Base-by-base conservation (phyloP, 2,329 filamentous ascomycete genomes). In the Aspergillus sp. region DNA sequence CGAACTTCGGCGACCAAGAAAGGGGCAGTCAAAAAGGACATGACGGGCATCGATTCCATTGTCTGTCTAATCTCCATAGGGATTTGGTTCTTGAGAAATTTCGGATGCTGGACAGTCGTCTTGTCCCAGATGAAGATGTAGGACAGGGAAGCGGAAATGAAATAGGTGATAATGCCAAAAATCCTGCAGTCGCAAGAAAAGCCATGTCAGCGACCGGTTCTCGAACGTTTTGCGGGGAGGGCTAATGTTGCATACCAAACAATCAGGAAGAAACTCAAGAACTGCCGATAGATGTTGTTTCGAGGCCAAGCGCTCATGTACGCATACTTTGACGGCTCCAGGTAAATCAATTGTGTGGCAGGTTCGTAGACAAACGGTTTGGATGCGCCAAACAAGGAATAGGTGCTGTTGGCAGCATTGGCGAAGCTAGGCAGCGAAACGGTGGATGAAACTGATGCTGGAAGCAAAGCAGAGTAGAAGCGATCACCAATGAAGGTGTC, bases 111-210 rank as follows among this genome's bases (percentile, higher is more conserved):
- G 67, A 91, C 81, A 37, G 88, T 90, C 34, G 81, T 78, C 67
- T 96, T 93, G 72, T 96, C 90, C 70, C 95, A 96, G 60, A 96
- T 76, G 68, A 95, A 85, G 61, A 84, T 58, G 69, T 94, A 97
- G 30, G 90, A 93, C 13, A 94, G 72, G 4, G 83, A 77, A 11
- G 90, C 86, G 62, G 88, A 88, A 51, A 87, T 56, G 65, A 90
- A 94, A 76, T 96, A 97, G 47, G 91, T 74, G 39, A 88, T 49
- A 31, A 89, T 67, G 42, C 89, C 90, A 59, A 94, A 94, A 56
- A 95, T 64, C 85, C 90, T 95, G 9, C 30, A 13, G 33, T 13
- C n/a, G 8, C 33, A 35, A 9, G 26, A 9, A 19, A 19, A 19
- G 19, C 19, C 19, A 19, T 19, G 19, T 19, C 19, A 19, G 19